Conservation (phyloP, 495 filamentous ascomycete genomes). For the Podospora sp. region DNA sequence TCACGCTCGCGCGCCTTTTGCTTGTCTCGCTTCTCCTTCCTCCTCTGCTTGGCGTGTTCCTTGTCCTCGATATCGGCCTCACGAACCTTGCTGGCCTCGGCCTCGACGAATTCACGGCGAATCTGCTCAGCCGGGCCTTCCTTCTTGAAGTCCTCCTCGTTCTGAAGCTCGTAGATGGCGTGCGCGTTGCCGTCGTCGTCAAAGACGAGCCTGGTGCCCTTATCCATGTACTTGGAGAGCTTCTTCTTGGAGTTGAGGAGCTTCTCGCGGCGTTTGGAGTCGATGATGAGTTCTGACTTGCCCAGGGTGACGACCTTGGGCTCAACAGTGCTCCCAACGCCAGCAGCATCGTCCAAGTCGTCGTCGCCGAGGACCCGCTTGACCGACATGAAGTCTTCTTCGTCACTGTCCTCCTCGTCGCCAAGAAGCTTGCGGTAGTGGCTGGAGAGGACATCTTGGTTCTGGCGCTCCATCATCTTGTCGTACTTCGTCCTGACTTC, state of each 20-base stretch:
- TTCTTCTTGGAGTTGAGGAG: conserved; percentile 93
- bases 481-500: conserved; percentile 88
- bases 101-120: conserved; percentile 72
- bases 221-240: conserved; percentile 81
- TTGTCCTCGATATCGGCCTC: conserved; percentile 83
- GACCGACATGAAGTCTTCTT: conserved; percentile 82
- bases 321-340: conserved; percentile 36
- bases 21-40: conserved; percentile 84
- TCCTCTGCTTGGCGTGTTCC: conserved; percentile 73
- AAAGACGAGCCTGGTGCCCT: conserved; percentile 80
- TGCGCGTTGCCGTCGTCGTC: conserved; percentile 89
- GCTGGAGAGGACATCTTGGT: conserved; percentile 89
- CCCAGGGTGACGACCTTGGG: conserved; percentile 56
- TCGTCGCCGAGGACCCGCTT: conserved; percentile 75
- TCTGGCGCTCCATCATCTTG: conserved; percentile 93
- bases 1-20: conserved; percentile 72
- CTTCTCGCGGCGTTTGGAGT: conserved; percentile 92
- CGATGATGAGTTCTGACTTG: conserved; percentile 70
- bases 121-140: conserved; percentile 75
- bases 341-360: conserved; percentile 42
- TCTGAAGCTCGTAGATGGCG: conserved; percentile 82
- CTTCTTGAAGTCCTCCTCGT: conserved; percentile 74
- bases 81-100: conserved; percentile 70
- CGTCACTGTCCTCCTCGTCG: conserved; percentile 62
- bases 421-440: conserved; percentile 88